phyloP scores from a whole-genome alignment of 1,284 basidiomycete genomes.

The Tilletia setariae region DNA sequence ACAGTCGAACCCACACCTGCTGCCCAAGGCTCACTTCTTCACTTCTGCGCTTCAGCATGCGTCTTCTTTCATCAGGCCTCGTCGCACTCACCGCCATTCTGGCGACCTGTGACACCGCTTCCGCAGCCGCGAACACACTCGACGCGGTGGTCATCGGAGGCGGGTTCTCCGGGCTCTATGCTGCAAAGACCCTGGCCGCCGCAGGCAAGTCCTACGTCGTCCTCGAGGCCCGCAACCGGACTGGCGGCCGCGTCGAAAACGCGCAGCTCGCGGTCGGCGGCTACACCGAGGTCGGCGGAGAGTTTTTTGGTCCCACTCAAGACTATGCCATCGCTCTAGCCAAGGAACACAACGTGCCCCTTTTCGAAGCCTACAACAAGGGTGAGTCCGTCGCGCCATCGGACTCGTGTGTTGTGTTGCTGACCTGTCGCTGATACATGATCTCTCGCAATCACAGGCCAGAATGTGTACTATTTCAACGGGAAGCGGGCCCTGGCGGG shows the following conservation, averaged over 20 bases:
- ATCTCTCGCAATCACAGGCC: no score
- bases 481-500: not conserved
- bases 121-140: not conserved
- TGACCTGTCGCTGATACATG: no score
- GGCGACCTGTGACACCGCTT: no score
- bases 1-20: no score
- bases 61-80: no score
- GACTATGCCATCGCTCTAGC: not conserved
- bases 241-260: constrained; percentile 13
- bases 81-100: no score
- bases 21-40: no score
- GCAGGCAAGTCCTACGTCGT: not conserved
- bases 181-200: not conserved
- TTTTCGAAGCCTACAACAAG: not conserved
- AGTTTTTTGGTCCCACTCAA: constrained; percentile 11
- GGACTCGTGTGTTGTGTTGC: no score
- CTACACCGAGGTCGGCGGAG: constrained; percentile 13
- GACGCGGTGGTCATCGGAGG: constrained; percentile 11
- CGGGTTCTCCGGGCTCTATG: not conserved
- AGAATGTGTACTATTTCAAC: constrained; percentile 4
- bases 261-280: not conserved
- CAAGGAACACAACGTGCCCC: not conserved
- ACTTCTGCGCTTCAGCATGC: no score
- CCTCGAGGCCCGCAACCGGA: constrained; percentile 11
- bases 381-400: no score